Evolutionary conservation across 1,284 basidiomycete species (phyloP).

Genomic region (Cystobasidium sp.): DNA sequence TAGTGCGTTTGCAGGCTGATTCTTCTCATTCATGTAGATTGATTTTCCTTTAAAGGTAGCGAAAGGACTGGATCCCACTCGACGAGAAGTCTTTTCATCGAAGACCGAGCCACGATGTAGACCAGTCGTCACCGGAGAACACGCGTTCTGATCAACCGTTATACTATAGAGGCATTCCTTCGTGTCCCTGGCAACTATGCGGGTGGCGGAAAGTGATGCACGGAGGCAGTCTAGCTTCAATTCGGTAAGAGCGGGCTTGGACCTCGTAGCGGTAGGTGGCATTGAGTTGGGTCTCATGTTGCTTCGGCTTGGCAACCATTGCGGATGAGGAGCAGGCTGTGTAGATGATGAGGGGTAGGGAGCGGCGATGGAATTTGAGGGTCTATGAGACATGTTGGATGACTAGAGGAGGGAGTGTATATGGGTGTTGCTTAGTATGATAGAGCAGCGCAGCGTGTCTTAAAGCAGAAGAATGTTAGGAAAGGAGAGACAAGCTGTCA

Average conservation of each 20-base stretch:
- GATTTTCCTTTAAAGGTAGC: slow-evolving; percentile 12
- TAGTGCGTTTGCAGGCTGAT: neutral
- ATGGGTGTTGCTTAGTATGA: no score
- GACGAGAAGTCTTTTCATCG: neutral
- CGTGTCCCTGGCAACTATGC: slow-evolving; percentile 10
- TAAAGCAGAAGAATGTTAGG: no score
- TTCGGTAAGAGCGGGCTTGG: neutral
- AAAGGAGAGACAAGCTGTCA: no score
- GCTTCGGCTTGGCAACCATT: neutral
- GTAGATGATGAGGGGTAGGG: neutral
- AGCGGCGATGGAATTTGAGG: slow-evolving; percentile 1
- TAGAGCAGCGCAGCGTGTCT: no score
- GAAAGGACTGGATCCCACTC: slow-evolving; percentile 1
- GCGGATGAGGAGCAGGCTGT: slow-evolving; percentile 3
- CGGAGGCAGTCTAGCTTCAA: slow-evolving; percentile 19
- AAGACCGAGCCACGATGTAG: slow-evolving; percentile 9
- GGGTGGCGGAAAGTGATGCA: neutral
- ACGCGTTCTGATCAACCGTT: neutral
- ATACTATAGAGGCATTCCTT: slow-evolving; percentile 24
- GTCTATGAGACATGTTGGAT: slow-evolving; percentile 5
- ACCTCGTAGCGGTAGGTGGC: neutral
- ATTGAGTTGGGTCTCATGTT: neutral
- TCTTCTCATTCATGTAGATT: neutral
- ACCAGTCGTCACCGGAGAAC: slow-evolving; percentile 15
- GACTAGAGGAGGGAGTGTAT: no score